phyloP scores from a whole-genome alignment of 2,329 filamentous ascomycete genomes.

The Ophiostoma ips region DNA sequence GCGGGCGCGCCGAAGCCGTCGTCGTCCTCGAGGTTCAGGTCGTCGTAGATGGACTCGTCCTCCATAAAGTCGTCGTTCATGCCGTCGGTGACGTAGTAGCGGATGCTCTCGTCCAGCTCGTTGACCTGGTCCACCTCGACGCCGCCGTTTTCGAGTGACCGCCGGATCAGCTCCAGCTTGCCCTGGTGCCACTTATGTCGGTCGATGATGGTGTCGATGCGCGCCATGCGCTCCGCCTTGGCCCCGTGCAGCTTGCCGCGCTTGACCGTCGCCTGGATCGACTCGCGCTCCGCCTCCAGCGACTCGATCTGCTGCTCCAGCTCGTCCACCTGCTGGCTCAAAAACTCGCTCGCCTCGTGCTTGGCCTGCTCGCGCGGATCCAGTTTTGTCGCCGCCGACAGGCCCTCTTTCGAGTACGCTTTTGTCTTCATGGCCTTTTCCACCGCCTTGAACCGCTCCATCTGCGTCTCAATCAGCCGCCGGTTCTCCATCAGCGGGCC shows the following conservation, averaged over 20 bases:
- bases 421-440: conserved; percentile 99
- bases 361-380: conserved; percentile 98
- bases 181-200: conserved; percentile 93
- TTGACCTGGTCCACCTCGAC: conserved; percentile 78
- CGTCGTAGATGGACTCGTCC: conserved; percentile 90
- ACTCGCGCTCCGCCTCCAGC: conserved; percentile 79
- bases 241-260: conserved; percentile 79
- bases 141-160: conserved; percentile 83
- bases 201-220: conserved; percentile 73
- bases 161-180: conserved; percentile 80
- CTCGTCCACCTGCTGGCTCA: conserved; percentile 77
- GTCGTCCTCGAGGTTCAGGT: conserved; percentile 82
- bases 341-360: conserved; percentile 73
- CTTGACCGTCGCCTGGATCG: conserved; percentile 77
- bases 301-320: conserved; percentile 87
- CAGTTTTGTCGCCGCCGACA: conserved; percentile 80
- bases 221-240: conserved; percentile 77
- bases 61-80: conserved; percentile 83
- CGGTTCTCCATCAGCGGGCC: conserved; percentile 84
- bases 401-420: conserved; percentile 94
- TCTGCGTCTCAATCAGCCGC: conserved; percentile 96
- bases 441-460: conserved; percentile 99
- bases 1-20: conserved; percentile 70
- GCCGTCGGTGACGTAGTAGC: conserved; percentile 87
- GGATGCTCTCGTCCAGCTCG: conserved; percentile 81